Base-by-base conservation (phyloP, 768 basidiomycete species). In the Tricholoma sp. region DNA sequence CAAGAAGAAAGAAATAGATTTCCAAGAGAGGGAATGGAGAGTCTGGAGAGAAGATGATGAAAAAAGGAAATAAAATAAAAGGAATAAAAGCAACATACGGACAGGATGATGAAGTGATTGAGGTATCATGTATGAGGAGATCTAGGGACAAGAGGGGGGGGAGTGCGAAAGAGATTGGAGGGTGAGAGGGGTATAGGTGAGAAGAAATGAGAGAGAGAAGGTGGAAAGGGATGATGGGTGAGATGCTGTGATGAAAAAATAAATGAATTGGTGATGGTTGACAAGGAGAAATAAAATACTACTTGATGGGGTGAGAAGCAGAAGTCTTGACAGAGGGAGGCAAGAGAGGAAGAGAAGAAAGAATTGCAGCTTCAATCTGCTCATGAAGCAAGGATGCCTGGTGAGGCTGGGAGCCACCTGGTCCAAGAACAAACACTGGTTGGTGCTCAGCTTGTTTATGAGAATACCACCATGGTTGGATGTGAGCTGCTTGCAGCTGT, bases 1-100 rank as follows among this genome's bases (percentile, higher is more conserved):
- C 96, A 98, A 6, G 91, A 94, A 6, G 90, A 93, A 32, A 98
- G 70, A 51, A 88, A 80, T 18, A 98, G 72, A 68, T 98, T 98
- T n/a, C 95, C 95, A 8, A 96, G 71, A 11, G 64, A 65, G 29
- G 72, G 70, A 55, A 58, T 52, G 1, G 57, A n/a, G n/a, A n/a
- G 24, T 24, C 49, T 33, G 53, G 53, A 4, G 62, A 57, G 32
- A 24, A 24, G 24, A 24, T 1, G 4, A 24, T 24, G 24, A 24
- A 24, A n/a, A n/a, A n/a, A 17, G 63, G 60, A 31, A 61, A 52
- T 24, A 58, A n/a, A n/a, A n/a, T n/a, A n/a, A n/a, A n/a, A n/a
- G n/a, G n/a, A n/a, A n/a, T n/a, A n/a, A n/a, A n/a, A n/a, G 24
- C 24, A 4, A 24, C 24, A 24, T 24, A 24, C 24, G 24, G 24